Evolutionary conservation across 2,329 filamentous ascomycete species (phyloP), one percentile per base, ranked within the genome.

Genomic region (Hypoxylon sp.): DNA sequence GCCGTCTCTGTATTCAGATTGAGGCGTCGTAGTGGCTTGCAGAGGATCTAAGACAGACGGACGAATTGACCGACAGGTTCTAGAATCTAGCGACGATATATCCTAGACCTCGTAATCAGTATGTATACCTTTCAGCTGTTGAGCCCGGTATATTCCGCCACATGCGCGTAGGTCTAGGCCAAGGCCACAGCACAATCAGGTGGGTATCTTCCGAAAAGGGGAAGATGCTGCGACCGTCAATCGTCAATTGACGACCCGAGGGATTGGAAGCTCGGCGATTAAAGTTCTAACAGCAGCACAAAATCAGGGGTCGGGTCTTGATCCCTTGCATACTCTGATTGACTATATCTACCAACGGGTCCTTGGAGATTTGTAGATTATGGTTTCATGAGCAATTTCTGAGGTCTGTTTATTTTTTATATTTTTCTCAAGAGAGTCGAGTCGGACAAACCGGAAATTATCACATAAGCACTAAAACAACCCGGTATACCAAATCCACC

Each of bases 131-230:
- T n/a, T n/a, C n/a, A 51, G 22, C n/a, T 38, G 12, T 38, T n/a
- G 4, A 28, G 36, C 2, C 16, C 20, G 32, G 32, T 40, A 38
- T 22, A 26, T 38, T 22, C 49, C 49, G 20, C 9, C 20, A 24
- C 14, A 50, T 12, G 18, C 38, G 28, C n/a, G n/a, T 28, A 22
- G 20, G 24, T 24, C 48, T 50, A 24, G 46, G n/a, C n/a, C n/a
- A n/a, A n/a, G n/a, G n/a, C n/a, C n/a, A 11, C 46, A 46, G 12
- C 20, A 30, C 18, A 14, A 38, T 9, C 28, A 2, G n/a, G 36
- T 38, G 53, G 38, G 45, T 56, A 56, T 28, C 11, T 26, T 51
- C 30, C 16, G 22, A 59, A 40, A 44, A 28, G 24, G 26, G 36
- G 28, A 33, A 59, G 20, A 40, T 12, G 24, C 26, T n/a, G n/a